Evolutionary conservation across 305 asterid species (phyloP).

Genomic region (Fraxinus paxiana): DNA sequence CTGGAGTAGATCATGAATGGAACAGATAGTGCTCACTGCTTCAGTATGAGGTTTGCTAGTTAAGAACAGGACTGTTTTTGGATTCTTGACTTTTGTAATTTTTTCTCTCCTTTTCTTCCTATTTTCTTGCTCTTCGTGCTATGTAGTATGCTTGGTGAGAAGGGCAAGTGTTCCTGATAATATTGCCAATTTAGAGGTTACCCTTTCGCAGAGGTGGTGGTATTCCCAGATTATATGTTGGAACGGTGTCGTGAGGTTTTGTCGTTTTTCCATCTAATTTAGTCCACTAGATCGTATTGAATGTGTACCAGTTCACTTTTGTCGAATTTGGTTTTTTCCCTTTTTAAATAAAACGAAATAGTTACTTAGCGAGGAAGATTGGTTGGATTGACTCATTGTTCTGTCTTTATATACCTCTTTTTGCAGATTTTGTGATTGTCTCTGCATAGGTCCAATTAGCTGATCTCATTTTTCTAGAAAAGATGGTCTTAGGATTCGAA

Average conservation of each 20-base stretch:
- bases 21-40: conserved; percentile 44
- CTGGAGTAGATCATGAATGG: conserved; percentile 75
- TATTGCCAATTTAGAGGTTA: not conserved
- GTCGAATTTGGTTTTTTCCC: not conserved
- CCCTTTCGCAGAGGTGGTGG: not conserved
- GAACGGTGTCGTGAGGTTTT: not conserved
- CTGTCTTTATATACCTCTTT: not conserved
- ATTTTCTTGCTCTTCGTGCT: not conserved
- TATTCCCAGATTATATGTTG: not conserved
- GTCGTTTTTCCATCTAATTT: not conserved
- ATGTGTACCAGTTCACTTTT: not conserved
- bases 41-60: conserved; percentile 26
- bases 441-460: not conserved
- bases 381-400: not conserved
- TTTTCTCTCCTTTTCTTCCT: not conserved
- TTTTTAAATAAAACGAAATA: not conserved
- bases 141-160: not conserved
- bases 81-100: not conserved
- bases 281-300: not conserved
- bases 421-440: not conserved
- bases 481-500: not conserved
- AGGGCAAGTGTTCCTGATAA: not conserved
- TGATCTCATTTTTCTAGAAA: not conserved
- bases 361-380: not conserved
- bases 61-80: conserved; percentile 4